phyloP scores from a whole-genome alignment of 2,329 filamentous ascomycete genomes.

The Aureobasidium sp. region DNA sequence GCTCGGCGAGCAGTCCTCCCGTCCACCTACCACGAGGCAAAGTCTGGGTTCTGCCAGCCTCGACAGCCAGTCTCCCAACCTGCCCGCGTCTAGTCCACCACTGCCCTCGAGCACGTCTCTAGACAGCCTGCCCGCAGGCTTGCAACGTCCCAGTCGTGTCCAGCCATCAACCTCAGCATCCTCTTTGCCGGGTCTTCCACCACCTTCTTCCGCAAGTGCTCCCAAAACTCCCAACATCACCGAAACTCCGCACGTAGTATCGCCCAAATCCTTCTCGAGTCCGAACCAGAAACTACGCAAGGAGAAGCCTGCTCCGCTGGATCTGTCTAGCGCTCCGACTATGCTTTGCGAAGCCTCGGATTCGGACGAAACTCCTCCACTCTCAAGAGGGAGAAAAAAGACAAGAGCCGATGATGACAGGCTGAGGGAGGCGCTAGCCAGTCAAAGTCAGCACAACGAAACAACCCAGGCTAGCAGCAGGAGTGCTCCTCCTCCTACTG shows the following conservation, averaged over 20 bases:
- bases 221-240: background rate
- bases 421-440: constrained; percentile 59
- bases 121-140: constrained; percentile 6
- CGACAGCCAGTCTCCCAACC: constrained; percentile 20
- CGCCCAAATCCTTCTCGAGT: constrained; percentile 18
- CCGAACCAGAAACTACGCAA: constrained; percentile 50
- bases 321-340: constrained; percentile 42
- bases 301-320: constrained; percentile 73
- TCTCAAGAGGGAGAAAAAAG: constrained; percentile 59
- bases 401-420: constrained; percentile 83
- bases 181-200: background rate
- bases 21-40: constrained; percentile 18
- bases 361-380: background rate
- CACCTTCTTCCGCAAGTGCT: background rate
- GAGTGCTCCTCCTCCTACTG: constrained; percentile 26
- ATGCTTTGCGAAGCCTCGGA: constrained; percentile 5
- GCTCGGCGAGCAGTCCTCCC: constrained; percentile 36
- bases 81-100: constrained; percentile 12
- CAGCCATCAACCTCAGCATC: background rate
- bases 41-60: constrained; percentile 18
- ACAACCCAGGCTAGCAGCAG: constrained; percentile 60
- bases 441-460: constrained; percentile 46
- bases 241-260: background rate
- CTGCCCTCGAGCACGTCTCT: constrained; percentile 2
- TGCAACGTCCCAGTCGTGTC: constrained; percentile 4